Conservation (phyloP, 768 basidiomycete genomes). For the Suillus subluteus region DNA sequence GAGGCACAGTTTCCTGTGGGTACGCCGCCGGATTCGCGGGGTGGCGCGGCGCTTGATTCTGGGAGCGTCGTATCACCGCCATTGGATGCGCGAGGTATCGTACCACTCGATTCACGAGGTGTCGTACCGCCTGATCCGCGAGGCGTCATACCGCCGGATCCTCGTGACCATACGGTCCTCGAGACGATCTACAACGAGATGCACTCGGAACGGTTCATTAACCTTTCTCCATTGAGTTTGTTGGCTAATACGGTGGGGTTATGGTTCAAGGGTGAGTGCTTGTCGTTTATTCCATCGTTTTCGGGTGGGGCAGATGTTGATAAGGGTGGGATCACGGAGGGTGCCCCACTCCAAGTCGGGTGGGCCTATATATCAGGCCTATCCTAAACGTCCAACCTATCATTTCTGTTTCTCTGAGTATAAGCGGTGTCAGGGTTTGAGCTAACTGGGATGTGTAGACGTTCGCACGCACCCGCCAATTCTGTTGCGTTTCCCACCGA, state of each 20-base stretch:
- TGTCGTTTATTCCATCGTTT: constrained; percentile 8
- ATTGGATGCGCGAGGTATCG: no score
- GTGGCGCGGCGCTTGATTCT: not conserved
- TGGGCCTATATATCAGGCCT: not conserved
- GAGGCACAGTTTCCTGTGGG: not conserved
- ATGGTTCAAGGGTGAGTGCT: constrained; percentile 61
- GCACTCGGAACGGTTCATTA: constrained; percentile 71
- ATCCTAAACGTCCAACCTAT: not conserved
- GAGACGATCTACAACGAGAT: constrained; percentile 69
- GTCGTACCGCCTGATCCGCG: not conserved
- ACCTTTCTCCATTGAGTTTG: constrained; percentile 63
- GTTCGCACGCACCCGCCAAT: constrained; percentile 69
- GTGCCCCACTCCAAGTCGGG: not conserved
- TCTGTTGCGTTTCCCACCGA: constrained; percentile 60
- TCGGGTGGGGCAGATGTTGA: not conserved
- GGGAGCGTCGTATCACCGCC: not conserved
- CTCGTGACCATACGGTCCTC: constrained; percentile 67
- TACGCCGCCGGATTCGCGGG: not conserved
- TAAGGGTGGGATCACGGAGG: not conserved
- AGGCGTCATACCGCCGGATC: constrained; percentile 43
- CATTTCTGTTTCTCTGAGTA: not conserved
- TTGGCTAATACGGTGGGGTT: constrained; percentile 58
- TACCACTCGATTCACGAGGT: constrained; percentile 51
- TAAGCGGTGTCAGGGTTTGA: not conserved
- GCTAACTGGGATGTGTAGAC: constrained; percentile 41